Conservation (phyloP, 2,329 filamentous ascomycete species). For the Pseudogymnoascus verrucosus region DNA sequence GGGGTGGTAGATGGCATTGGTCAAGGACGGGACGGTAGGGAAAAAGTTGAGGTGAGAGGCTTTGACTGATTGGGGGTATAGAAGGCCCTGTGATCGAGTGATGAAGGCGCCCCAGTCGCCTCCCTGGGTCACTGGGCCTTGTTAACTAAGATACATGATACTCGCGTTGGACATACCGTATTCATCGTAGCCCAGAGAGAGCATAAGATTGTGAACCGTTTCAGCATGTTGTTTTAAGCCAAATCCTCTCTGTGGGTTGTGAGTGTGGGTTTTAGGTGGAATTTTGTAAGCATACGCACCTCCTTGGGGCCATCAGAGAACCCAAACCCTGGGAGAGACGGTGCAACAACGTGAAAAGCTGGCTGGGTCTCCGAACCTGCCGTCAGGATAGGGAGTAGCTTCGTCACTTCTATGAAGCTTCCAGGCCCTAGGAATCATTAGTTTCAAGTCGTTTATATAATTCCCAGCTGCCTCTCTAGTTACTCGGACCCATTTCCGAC, state of each 20-base stretch:
- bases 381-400: slow-evolving; percentile 41
- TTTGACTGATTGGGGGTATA: slow-evolving; percentile 48
- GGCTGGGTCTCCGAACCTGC: slow-evolving; percentile 28
- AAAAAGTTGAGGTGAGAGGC: slow-evolving; percentile 41
- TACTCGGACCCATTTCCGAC: background rate
- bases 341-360: slow-evolving; percentile 48
- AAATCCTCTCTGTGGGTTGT: slow-evolving; percentile 43
- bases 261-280: background rate
- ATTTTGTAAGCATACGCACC: slow-evolving; percentile 9
- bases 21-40: background rate
- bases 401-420: slow-evolving; percentile 56
- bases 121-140: slow-evolving; percentile 42
- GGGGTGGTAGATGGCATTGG: slow-evolving; percentile 1
- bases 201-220: slow-evolving; percentile 59
- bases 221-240: slow-evolving; percentile 53
- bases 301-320: slow-evolving; percentile 32
- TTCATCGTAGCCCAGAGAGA: slow-evolving; percentile 53
- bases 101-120: slow-evolving; percentile 66
- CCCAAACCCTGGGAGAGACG: slow-evolving; percentile 46
- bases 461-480: background rate
- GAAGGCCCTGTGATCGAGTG: slow-evolving; percentile 49
- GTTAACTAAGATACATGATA: background rate
- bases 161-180: slow-evolving; percentile 31
- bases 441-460: background rate
- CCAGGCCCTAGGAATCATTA: slow-evolving; percentile 43